Evolutionary conservation across 306 rosid species (phyloP), one percentile per base, ranked within the genome.

Genomic region (Echinosophora koreensis): DNA sequence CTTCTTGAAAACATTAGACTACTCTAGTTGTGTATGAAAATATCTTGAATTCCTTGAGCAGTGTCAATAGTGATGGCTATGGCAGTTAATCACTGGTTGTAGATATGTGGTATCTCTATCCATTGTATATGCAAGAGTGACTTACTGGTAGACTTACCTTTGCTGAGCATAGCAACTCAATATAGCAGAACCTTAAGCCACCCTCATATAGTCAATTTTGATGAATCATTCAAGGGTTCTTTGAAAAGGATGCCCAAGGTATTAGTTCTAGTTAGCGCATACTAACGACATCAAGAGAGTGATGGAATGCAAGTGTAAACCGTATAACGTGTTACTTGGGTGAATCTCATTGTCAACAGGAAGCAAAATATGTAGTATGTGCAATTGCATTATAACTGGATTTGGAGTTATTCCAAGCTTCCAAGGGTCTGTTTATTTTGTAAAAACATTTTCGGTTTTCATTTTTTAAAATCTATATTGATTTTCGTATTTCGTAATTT

Each of bases 401-500:
- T 65, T 79, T 89, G 88, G 1, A 86, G 77, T 78, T 82, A 50
- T n/a, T n/a, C n/a, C n/a, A n/a, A n/a, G n/a, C n/a, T n/a, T n/a
- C n/a, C n/a, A n/a, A n/a, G n/a, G n/a, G n/a, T n/a, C n/a, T n/a
- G n/a, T n/a, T n/a, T n/a, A n/a, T n/a, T n/a, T n/a, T n/a, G n/a
- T n/a, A n/a, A n/a, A n/a, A n/a, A n/a, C n/a, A n/a, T n/a, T n/a
- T n/a, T n/a, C n/a, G n/a, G n/a, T n/a, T n/a, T n/a, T n/a, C n/a
- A n/a, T n/a, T n/a, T n/a, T n/a, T n/a, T n/a, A n/a, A n/a, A n/a
- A n/a, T n/a, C n/a, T n/a, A n/a, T n/a, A n/a, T n/a, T n/a, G n/a
- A n/a, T n/a, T n/a, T n/a, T n/a, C n/a, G n/a, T n/a, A n/a, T n/a
- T n/a, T n/a, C n/a, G n/a, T n/a, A n/a, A n/a, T n/a, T n/a, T n/a